phyloP scores from a whole-genome alignment of 306 rosid genomes.

The Alnus rubra region DNA sequence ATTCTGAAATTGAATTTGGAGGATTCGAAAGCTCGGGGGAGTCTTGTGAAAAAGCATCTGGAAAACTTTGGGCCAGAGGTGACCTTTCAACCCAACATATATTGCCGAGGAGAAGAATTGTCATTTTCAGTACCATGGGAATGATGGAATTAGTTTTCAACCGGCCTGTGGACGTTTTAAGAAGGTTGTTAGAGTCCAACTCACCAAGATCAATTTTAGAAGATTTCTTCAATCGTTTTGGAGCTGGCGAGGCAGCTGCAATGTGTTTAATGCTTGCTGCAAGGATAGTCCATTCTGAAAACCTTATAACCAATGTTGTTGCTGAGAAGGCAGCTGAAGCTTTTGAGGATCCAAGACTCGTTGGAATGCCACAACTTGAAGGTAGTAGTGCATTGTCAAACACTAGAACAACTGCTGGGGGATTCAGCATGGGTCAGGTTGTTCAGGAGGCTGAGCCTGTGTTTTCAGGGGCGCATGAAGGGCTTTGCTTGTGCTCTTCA shows the following conservation, averaged over 20 bases:
- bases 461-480: conserved; percentile 98
- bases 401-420: conserved; percentile 81
- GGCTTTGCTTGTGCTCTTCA: conserved; percentile 89
- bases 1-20: conserved; percentile 85
- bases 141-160: conserved; percentile 97
- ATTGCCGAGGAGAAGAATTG: conserved; percentile 88
- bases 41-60: conserved; percentile 69
- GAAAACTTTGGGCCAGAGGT: conserved; percentile 94
- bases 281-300: conserved; percentile 77
- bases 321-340: conserved; percentile 96
- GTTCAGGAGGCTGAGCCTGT: conserved; percentile 98
- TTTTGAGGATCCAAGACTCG: conserved; percentile 93
- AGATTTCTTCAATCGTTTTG: conserved; percentile 94
- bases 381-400: conserved; percentile 78
- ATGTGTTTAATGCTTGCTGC: conserved; percentile 97
- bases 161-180: conserved; percentile 91
- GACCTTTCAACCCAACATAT: conserved; percentile 95
- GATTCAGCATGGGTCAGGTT: conserved; percentile 99
- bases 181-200: conserved; percentile 79
- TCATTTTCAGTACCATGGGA: conserved; percentile 92
- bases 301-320: conserved; percentile 68
- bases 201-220: conserved; percentile 83
- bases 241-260: conserved; percentile 95
- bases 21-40: conserved; percentile 69
- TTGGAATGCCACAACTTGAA: conserved; percentile 98